Conservation (phyloP, 176 grass and related monocot species). For the Saccharum officinarum region DNA sequence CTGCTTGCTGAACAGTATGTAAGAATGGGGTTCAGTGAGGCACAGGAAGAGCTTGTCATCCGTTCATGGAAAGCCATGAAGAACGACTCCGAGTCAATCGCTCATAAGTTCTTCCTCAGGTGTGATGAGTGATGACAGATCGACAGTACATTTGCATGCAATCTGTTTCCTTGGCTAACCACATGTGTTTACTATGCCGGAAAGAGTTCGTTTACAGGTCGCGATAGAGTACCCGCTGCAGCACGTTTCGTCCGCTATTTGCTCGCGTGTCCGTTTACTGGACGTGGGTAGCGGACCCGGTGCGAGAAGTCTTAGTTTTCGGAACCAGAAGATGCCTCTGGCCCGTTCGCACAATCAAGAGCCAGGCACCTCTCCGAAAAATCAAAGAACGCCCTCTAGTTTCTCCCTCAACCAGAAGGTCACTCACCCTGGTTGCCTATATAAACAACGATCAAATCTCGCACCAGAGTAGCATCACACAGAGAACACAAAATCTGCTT, state of each 20-base stretch:
- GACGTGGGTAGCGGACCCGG: no score
- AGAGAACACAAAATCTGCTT: neutral
- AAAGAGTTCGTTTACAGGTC: no score
- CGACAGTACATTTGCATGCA: neutral
- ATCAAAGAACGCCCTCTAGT: neutral
- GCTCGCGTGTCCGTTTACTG: no score
- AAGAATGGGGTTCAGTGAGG: conserved; percentile 57
- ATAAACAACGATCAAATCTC: conserved; percentile 32
- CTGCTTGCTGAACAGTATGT: neutral
- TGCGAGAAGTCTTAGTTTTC: neutral
- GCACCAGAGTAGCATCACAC: neutral
- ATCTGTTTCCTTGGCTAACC: neutral
- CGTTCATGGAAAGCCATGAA: conserved; percentile 84
- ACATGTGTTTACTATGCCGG: neutral
- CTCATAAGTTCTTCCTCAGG: conserved; percentile 82
- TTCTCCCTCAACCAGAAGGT: conserved; percentile 4
- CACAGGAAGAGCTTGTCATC: conserved; percentile 70
- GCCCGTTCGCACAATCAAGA: conserved; percentile 4
- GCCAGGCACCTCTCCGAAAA: neutral
- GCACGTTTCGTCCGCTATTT: no score
- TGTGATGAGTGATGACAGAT: neutral
- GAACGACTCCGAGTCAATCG: conserved; percentile 50
- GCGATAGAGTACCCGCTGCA: no score
- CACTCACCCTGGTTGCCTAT: neutral
- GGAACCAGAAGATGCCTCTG: neutral